These are phyloP conservation scores for Lactarius evosmus DNA, from an alignment of 768 basidiomycete species.

Conservation along the genomic window DNA sequence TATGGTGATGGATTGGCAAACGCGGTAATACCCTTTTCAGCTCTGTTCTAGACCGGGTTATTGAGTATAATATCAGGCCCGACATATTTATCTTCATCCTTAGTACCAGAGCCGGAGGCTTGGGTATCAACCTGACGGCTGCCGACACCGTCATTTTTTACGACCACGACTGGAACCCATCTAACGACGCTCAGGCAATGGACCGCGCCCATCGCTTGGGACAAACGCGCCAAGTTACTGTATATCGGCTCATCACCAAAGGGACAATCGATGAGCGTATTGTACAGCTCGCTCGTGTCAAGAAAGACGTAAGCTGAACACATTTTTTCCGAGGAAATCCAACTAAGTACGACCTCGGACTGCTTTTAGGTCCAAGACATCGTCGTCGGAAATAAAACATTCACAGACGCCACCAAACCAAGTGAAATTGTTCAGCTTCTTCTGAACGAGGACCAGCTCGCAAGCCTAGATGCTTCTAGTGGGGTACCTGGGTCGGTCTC, in stretches of 20 bases:
- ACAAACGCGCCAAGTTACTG: slow-evolving; percentile 95
- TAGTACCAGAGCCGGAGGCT: slow-evolving; percentile 91
- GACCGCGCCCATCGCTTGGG: slow-evolving; percentile 96
- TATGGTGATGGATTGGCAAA: slow-evolving; percentile 99
- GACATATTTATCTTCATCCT: slow-evolving; percentile 89
- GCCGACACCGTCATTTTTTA: slow-evolving; percentile 96
- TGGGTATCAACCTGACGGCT: slow-evolving; percentile 95
- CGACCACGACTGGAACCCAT: slow-evolving; percentile 96
- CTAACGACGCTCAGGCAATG: slow-evolving; percentile 98
- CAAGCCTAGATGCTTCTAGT: slow-evolving; percentile 54
- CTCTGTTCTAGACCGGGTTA: slow-evolving; percentile 1
- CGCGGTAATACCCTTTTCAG: slow-evolving; percentile 55
- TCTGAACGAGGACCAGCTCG: slow-evolving; percentile 92
- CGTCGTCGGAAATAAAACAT: slow-evolving; percentile 95
- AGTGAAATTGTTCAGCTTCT: slow-evolving; percentile 96
- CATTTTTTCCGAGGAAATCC: slow-evolving; percentile 17
- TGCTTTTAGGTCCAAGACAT: slow-evolving; percentile 90
- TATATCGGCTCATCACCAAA: slow-evolving; percentile 90
- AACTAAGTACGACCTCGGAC: slow-evolving; percentile 10
- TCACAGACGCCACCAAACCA: slow-evolving; percentile 89
- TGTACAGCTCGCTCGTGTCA: slow-evolving; percentile 90
- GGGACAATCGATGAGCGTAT: slow-evolving; percentile 98
- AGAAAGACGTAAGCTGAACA: slow-evolving; percentile 76
- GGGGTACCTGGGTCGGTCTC: slow-evolving; percentile 37
- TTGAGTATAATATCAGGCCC: slow-evolving; percentile 46